phyloP scores from a whole-genome alignment of 257 asterid species.

The Solanum etuberosum region DNA sequence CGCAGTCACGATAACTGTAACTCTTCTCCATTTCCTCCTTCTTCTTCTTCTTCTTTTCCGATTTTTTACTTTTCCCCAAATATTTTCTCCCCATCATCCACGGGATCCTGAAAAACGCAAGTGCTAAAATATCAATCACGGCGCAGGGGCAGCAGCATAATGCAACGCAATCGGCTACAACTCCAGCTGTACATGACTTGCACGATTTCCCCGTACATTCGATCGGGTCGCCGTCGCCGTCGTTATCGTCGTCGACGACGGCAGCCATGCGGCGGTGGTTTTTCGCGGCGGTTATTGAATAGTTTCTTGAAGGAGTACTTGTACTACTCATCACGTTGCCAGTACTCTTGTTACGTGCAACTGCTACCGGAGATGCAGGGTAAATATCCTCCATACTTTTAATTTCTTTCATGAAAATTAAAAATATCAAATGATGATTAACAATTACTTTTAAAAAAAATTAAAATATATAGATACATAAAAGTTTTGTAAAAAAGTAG shows the following conservation, averaged over 20 bases:
- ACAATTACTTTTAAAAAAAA: neutral
- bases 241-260: constrained; percentile 8
- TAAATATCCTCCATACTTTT: constrained; percentile 17
- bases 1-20: constrained; percentile 7
- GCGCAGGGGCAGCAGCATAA: constrained; percentile 95
- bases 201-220: constrained; percentile 68
- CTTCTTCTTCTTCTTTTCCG: constrained; percentile 8
- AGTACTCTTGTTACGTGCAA: neutral
- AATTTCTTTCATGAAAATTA: neutral
- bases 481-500: neutral
- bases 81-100: constrained; percentile 64
- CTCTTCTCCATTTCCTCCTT: constrained; percentile 1
- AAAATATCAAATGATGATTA: neutral
- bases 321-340: neutral
- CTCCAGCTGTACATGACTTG: constrained; percentile 77
- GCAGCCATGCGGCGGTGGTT: constrained; percentile 4
- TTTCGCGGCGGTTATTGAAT: constrained; percentile 3
- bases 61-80: constrained; percentile 17
- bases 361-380: constrained; percentile 2
- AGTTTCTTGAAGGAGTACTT: neutral
- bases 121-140: constrained; percentile 52
- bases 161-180: constrained; percentile 92
- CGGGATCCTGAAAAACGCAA: constrained; percentile 70
- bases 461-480: neutral
- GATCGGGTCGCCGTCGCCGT: constrained; percentile 20